Conservation (phyloP, 768 basidiomycete genomes). For the Suillus paluster region DNA sequence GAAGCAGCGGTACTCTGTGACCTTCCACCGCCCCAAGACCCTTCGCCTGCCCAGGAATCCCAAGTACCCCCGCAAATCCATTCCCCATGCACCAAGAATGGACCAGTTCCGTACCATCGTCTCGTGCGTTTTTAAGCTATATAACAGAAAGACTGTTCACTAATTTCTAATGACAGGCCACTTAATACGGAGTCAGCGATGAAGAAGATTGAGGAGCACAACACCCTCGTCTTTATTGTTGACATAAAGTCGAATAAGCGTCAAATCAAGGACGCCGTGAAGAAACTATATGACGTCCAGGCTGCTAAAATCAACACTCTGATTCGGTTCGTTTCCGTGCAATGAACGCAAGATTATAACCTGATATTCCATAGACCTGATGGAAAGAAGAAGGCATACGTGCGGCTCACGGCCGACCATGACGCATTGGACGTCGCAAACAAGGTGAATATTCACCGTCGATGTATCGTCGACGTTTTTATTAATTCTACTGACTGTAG, state of each 20-base stretch:
- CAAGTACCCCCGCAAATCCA: conserved; percentile 93
- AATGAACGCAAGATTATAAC: not conserved
- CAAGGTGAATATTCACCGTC: conserved; percentile 67
- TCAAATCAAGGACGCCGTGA: conserved; percentile 99
- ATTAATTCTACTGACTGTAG: conserved; percentile 39
- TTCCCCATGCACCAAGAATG: conserved; percentile 92
- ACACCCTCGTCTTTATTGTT: conserved; percentile 98
- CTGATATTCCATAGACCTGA: conserved; percentile 69
- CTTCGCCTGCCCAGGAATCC: conserved; percentile 82
- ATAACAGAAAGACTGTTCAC: not conserved
- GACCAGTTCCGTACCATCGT: conserved; percentile 96
- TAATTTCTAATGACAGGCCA: conserved; percentile 49
- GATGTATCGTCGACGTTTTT: conserved; percentile 1
- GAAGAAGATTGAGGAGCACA: conserved; percentile 99
- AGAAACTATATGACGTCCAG: conserved; percentile 98
- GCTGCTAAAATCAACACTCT: conserved; percentile 97
- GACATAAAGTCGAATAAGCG: conserved; percentile 96
- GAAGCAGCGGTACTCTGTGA: conserved; percentile 84
- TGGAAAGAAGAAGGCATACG: conserved; percentile 99
- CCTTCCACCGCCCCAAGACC: conserved; percentile 97
- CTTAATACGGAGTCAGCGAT: conserved; percentile 97
- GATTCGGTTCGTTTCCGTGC: conserved; percentile 72
- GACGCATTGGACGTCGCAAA: conserved; percentile 97
- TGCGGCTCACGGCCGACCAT: conserved; percentile 92
- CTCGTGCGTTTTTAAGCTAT: conserved; percentile 57